Evolutionary conservation across 768 basidiomycete genomes (phyloP).

Genomic region (Termitomyces bulborhizus): DNA sequence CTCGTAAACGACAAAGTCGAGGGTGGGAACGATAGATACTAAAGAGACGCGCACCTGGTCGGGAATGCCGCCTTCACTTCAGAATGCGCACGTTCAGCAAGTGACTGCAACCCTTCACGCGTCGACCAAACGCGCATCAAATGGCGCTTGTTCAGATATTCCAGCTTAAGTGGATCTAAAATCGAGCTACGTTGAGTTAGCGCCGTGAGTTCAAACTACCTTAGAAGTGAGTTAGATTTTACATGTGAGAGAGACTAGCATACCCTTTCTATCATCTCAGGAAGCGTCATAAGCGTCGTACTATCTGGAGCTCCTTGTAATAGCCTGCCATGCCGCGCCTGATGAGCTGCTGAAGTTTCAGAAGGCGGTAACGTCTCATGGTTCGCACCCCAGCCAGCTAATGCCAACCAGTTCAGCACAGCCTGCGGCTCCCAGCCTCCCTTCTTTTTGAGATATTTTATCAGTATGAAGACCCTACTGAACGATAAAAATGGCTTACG

Average conservation of each 20-base stretch:
- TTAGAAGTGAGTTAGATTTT: neutral
- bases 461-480: neutral
- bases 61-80: constrained; percentile 55
- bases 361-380: constrained; percentile 22
- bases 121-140: constrained; percentile 51
- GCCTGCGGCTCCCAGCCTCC: constrained; percentile 89
- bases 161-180: constrained; percentile 74
- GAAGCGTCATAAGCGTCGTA: constrained; percentile 53
- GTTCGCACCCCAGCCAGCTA: constrained; percentile 87
- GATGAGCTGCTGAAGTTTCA: constrained; percentile 14
- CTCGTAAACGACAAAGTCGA: neutral
- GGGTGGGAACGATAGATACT: neutral
- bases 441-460: constrained; percentile 34
- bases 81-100: constrained; percentile 50
- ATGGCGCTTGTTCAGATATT: constrained; percentile 86
- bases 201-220: constrained; percentile 67
- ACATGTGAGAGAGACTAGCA: neutral
- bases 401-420: constrained; percentile 86
- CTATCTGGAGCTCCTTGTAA: constrained; percentile 52
- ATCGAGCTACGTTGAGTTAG: constrained; percentile 82
- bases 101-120: constrained; percentile 40
- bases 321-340: constrained; percentile 11
- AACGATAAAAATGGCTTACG: constrained; percentile 32
- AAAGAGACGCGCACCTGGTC: constrained; percentile 36
- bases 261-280: constrained; percentile 63